Evolutionary conservation across 352 stramenopile genomes (phyloP).

Genomic region (Globisporangium carolinianum): DNA sequence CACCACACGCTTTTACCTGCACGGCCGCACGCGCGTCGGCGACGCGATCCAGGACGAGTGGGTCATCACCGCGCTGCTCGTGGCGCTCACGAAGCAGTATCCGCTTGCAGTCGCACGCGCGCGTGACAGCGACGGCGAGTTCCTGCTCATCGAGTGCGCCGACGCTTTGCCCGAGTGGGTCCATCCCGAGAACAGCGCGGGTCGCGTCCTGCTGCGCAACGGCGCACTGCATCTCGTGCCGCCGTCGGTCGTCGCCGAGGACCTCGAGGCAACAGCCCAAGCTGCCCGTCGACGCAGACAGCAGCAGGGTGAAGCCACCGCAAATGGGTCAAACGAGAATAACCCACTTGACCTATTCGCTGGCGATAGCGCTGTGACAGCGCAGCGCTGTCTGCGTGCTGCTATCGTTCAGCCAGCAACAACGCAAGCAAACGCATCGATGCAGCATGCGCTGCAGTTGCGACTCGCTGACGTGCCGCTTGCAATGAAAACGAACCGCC

Average conservation of each 20-base stretch:
- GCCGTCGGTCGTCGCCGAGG: conserved; percentile 19
- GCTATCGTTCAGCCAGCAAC: conserved; percentile 1
- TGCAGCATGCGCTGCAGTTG: conserved; percentile 32
- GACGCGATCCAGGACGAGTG: conserved; percentile 73
- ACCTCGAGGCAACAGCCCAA: conserved; percentile 3
- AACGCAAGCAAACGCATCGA: conserved; percentile 21
- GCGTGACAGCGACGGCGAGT: conserved; percentile 57
- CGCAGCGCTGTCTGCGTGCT: conserved; percentile 7
- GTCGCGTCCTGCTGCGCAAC: conserved; percentile 36
- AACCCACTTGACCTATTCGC: not conserved
- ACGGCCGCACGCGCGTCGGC: conserved; percentile 30
- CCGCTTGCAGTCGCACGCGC: conserved; percentile 29
- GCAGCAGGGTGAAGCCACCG: not conserved
- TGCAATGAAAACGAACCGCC: conserved; percentile 42
- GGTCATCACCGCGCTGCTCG: conserved; percentile 41
- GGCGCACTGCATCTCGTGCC: conserved; percentile 43
- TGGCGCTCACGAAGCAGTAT: conserved; percentile 31
- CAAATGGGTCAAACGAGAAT: not conserved
- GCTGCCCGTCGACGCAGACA: not conserved
- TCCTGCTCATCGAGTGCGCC: conserved; percentile 74
- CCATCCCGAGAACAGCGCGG: conserved; percentile 42
- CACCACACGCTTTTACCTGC: conserved; percentile 24
- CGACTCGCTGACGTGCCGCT: conserved; percentile 30
- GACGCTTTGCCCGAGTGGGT: conserved; percentile 61
- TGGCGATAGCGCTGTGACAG: not conserved